Base-by-base conservation (phyloP, 768 basidiomycete genomes). In the Podaxis sp. region DNA sequence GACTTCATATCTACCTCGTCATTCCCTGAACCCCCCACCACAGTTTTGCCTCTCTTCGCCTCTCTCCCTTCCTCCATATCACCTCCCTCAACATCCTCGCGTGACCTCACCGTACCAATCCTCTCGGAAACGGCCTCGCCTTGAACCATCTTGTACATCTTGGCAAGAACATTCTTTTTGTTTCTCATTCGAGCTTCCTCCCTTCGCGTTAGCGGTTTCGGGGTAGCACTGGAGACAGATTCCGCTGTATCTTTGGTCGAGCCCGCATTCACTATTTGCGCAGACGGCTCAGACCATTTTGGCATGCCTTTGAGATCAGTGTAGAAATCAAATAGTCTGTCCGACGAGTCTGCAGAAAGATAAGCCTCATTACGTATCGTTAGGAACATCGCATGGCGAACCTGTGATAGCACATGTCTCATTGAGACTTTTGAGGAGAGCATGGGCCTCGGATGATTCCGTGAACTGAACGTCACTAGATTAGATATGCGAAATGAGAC, bases 41-140 rank as follows among this genome's bases (percentile, higher is more conserved):
- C 62, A 61, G 64, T 46, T 35, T 53, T 62, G 50, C 61, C 67
- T 63, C 60, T 57, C 65, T 61, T 61, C 58, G 51, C 61, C 62
- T 66, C 64, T 54, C 62, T 62, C 50, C 52, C 55, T 48, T 54
- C 55, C 13, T 50, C 35, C 32, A 5, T 32, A 21, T 50, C 53
- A 13, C 18, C 40, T 5, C 58, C 23, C 23, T 55, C 46, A 3
- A 62, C 27, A 13, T 65, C 64, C 9, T 48, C 60, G 16, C 14
- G 32, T 5, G 59, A 18, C 10, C 59, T 44, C 6, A 60, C 59
- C 6, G 27, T 53, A 14, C 59, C 59, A 21, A 16, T 1, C 38
- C 36, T 53, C 21, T 46, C 38, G 10, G 36, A 27, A 48, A 27
- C 25, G 7, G 16, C 21, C 16, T 50, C 48, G 14, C 32, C 32